Evolutionary conservation across 495 filamentous ascomycete genomes (phyloP).

Genomic region (Tetracladium setigerum): DNA sequence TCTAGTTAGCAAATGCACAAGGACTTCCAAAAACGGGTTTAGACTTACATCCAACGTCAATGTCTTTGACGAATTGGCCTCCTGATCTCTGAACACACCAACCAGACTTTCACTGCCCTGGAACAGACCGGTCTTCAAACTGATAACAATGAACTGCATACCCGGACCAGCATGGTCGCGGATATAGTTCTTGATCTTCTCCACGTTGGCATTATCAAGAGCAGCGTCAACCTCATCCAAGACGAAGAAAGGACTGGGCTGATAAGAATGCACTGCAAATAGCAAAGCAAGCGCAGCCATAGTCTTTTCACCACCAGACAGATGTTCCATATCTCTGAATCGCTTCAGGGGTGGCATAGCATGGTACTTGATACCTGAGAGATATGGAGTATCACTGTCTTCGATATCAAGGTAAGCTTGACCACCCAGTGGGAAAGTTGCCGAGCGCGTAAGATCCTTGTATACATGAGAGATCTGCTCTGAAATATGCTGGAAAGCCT

Average conservation of each 20-base stretch:
- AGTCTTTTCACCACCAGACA: constrained; percentile 96
- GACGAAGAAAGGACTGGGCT: constrained; percentile 94
- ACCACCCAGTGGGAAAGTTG: constrained; percentile 82
- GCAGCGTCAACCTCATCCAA: constrained; percentile 98
- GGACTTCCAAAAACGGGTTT: not conserved
- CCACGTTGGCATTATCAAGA: constrained; percentile 92
- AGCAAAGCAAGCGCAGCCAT: constrained; percentile 95
- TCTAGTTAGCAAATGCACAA: not conserved
- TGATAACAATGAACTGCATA: constrained; percentile 99
- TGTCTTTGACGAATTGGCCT: constrained; percentile 77
- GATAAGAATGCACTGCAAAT: constrained; percentile 92
- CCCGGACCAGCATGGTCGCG: constrained; percentile 88
- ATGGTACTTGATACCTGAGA: constrained; percentile 93
- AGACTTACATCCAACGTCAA: constrained; percentile 89
- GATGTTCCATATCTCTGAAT: constrained; percentile 98
- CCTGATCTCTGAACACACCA: constrained; percentile 91
- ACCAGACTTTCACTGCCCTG: constrained; percentile 90
- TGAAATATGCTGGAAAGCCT: constrained; percentile 89
- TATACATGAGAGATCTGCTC: constrained; percentile 92
- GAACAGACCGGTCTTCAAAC: constrained; percentile 87
- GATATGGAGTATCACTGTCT: constrained; percentile 79
- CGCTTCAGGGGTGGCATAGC: constrained; percentile 98
- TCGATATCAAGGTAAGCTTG: constrained; percentile 92
- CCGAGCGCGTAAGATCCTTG: constrained; percentile 81
- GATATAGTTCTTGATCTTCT: constrained; percentile 92